Conservation (phyloP, 2,329 filamentous ascomycete species). For the Pseudocercospora fijiensis region DNA sequence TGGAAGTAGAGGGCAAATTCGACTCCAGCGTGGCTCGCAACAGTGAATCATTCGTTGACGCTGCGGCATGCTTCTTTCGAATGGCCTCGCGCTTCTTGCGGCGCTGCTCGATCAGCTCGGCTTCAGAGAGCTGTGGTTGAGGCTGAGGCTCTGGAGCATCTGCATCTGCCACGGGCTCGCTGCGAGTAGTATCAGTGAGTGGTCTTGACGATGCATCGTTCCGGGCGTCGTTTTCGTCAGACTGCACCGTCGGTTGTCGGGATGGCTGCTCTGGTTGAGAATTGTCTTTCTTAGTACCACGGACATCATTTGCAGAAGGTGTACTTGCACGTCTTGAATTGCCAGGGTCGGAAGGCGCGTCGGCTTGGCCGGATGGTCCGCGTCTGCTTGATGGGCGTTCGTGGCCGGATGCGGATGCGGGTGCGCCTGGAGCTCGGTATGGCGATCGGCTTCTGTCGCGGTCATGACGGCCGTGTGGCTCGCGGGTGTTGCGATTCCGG, state of each 20-base stretch:
- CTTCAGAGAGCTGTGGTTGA: slow-evolving; percentile 66
- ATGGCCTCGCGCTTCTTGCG: slow-evolving; percentile 82
- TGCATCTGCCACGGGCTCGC: slow-evolving; percentile 50
- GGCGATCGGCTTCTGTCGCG: slow-evolving; percentile 33
- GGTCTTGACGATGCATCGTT: not conserved
- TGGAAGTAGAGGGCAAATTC: slow-evolving; percentile 28
- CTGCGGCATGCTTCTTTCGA: slow-evolving; percentile 71
- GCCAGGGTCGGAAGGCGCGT: slow-evolving; percentile 6
- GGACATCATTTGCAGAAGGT: slow-evolving; percentile 16
- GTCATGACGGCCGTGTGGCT: slow-evolving; percentile 15
- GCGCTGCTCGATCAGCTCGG: slow-evolving; percentile 78
- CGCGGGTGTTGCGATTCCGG: slow-evolving; percentile 13
- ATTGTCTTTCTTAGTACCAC: slow-evolving; percentile 22
- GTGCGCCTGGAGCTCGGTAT: slow-evolving; percentile 20
- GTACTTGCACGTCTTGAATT: slow-evolving; percentile 22
- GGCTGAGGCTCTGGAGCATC: slow-evolving; percentile 34
- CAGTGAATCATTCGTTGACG: slow-evolving; percentile 59
- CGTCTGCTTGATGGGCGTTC: slow-evolving; percentile 16
- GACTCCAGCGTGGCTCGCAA: slow-evolving; percentile 60
- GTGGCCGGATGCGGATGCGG: slow-evolving; percentile 4
- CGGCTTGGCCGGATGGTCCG: slow-evolving; percentile 18
- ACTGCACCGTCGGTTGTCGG: slow-evolving; percentile 6
- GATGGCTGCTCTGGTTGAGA: slow-evolving; percentile 19
- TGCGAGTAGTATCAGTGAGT: not conserved
- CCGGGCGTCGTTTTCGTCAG: slow-evolving; percentile 22